Conservation (phyloP, 108 stramenopile genomes). For the Nannochloropsis salina region DNA sequence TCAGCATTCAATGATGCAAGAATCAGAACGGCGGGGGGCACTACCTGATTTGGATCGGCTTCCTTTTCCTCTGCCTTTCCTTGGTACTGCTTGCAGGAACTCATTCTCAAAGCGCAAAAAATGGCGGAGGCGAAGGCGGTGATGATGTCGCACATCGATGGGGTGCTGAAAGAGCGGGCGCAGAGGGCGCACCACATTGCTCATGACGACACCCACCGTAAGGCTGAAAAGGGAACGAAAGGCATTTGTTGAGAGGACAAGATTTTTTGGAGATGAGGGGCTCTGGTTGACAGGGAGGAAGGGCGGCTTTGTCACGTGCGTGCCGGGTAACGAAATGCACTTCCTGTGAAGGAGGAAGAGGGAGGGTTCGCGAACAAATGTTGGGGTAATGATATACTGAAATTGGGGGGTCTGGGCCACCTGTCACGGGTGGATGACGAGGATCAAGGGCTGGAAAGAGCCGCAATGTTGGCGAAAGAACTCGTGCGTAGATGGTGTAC, state of each 20-base stretch:
- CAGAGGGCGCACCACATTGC: not conserved
- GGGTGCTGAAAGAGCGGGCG: not conserved
- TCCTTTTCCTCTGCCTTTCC: not conserved
- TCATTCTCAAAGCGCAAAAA: not conserved
- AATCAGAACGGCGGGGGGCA: too few species aligned
- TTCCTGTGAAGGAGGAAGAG: too few species aligned
- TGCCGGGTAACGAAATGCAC: too few species aligned
- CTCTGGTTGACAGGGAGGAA: not conserved
- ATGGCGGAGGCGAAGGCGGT: not conserved
- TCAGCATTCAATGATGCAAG: too few species aligned
- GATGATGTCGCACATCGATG: not conserved
- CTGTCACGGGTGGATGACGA: too few species aligned
- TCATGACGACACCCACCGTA: not conserved
- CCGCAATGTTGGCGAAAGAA: too few species aligned
- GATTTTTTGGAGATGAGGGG: not conserved
- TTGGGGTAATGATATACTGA: too few species aligned
- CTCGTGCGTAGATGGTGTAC: too few species aligned
- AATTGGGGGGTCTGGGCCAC: too few species aligned
- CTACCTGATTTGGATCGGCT: too few species aligned
- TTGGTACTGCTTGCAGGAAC: not conserved
- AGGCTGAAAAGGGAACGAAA: not conserved
- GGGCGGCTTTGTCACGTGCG: not conserved
- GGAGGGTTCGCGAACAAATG: too few species aligned
- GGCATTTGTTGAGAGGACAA: not conserved
- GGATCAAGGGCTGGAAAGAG: too few species aligned